phyloP scores from a whole-genome alignment of 805 yeast species.

The Gaillardinia entomophila region DNA sequence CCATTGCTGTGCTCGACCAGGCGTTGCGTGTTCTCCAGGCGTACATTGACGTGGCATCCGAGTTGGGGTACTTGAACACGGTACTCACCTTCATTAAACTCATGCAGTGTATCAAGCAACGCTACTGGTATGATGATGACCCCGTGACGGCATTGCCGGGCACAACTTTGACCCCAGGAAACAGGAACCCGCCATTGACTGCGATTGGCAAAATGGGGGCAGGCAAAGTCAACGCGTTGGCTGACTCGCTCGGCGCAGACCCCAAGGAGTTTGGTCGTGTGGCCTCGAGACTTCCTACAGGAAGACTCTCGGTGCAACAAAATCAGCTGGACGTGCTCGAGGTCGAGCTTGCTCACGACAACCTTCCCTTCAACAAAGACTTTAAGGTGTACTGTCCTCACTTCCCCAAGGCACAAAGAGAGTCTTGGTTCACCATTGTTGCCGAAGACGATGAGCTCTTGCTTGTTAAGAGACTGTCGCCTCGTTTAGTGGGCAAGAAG shows the following conservation, averaged over 20 bases:
- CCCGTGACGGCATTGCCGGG: constrained; percentile 58
- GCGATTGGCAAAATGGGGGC: constrained; percentile 37
- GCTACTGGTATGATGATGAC: constrained; percentile 78
- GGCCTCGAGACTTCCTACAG: constrained; percentile 58
- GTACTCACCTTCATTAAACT: constrained; percentile 57
- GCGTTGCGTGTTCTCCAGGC: constrained; percentile 92
- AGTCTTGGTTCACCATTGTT: constrained; percentile 81
- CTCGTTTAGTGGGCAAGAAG: constrained; percentile 33
- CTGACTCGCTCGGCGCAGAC: constrained; percentile 34
- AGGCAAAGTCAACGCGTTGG: constrained; percentile 28
- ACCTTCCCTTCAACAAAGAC: constrained; percentile 45
- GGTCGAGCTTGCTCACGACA: constrained; percentile 51
- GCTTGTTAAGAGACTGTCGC: constrained; percentile 72
- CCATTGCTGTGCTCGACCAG: constrained; percentile 89
- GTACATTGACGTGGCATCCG: constrained; percentile 82
- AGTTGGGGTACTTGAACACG: constrained; percentile 63
- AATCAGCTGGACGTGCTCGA: constrained; percentile 23
- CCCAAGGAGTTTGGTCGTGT: constrained; percentile 46
- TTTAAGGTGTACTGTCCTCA: constrained; percentile 69
- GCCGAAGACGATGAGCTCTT: constrained; percentile 50
- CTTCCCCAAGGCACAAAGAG: constrained; percentile 88
- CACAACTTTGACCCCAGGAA: constrained; percentile 5
- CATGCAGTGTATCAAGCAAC: constrained; percentile 87
- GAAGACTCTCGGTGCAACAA: constrained; percentile 40
- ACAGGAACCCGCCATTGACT: constrained; percentile 22